Evolutionary conservation across 2,329 filamentous ascomycete species (phyloP), one percentile per base, ranked within the genome.

Genomic region (Didymellaceae sp.): DNA sequence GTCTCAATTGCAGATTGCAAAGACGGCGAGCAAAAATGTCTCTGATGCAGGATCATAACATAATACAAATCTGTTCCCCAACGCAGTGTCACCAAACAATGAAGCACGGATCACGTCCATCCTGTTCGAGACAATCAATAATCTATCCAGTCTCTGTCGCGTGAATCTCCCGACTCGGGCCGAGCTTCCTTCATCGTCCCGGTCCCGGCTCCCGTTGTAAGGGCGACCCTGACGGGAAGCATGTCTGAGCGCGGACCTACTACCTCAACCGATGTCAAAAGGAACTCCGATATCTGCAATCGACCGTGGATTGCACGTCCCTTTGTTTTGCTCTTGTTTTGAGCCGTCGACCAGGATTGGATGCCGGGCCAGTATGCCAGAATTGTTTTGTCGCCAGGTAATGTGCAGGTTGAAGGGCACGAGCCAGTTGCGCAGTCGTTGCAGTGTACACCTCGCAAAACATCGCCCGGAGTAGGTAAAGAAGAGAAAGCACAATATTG

Each of bases 151-250:
- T 32, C 37, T 52, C 38, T 38, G 20, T n/a, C 35, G 41, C 41
- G 41, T 46, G 31, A 45, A 52, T 46, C 48, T 43, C 42, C 42
- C 48, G 48, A 52, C 43, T 52, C 48, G 48, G 48, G 37, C 48
- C 48, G 48, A 52, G 25, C 48, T 43, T 38, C 48, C 37, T 52
- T 52, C 43, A 38, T 42, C 42, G 42, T 21, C 46, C 48, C 48
- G 37, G 48, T 37, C 37, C 26, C 37, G 35, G 48, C 41, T 52
- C 38, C 48, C 42, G 43, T 46, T 33, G 25, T 46, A 52, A 45
- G 48, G 37, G 38, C 42, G 25, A 46, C 37, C 48, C 42, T 43
- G 43, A 43, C 25, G 18, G 11, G 24, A 41, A 33, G 30, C 48
- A 17, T 52, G 24, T 32, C 32, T 45, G 31, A 45, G 24, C 37